A percentile compares a stretch with the other conserved stretches of the same genome.
These are phyloP conservation scores for Tricladium varicosporioides DNA, from an alignment of 2,329 filamentous ascomycete species.

Conservation along the genomic window DNA sequence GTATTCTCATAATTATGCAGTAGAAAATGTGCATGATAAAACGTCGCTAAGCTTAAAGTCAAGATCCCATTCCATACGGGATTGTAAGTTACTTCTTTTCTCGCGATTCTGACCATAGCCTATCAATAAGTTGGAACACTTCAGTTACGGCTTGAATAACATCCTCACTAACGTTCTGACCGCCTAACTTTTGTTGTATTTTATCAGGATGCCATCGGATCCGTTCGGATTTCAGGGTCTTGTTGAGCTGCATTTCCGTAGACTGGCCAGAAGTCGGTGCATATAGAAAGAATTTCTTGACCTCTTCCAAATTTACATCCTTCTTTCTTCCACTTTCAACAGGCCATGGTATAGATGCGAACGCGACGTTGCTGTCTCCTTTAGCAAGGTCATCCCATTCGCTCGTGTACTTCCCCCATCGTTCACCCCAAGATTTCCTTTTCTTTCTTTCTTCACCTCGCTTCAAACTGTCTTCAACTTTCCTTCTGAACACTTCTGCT, in stretches of 20 bases:
- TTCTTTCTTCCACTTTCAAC: constrained; percentile 56
- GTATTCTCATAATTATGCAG: neutral
- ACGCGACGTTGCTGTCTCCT: constrained; percentile 40
- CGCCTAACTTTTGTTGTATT: constrained; percentile 84
- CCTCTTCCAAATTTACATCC: constrained; percentile 53
- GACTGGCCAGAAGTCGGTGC: constrained; percentile 39
- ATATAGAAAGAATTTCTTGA: constrained; percentile 60
- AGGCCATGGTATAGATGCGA: constrained; percentile 58
- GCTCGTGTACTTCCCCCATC: constrained; percentile 63
- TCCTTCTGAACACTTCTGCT: constrained; percentile 49
- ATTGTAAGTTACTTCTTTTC: constrained; percentile 18
- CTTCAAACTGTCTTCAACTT: constrained; percentile 68
- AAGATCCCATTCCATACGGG: no score
- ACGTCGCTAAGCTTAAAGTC: neutral
- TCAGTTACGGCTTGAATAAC: constrained; percentile 80
- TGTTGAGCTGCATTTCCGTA: constrained; percentile 38
- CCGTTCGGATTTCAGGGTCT: constrained; percentile 75
- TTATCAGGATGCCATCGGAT: constrained; percentile 98
- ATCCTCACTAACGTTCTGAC: constrained; percentile 62
- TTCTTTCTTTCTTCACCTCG: constrained; percentile 60
- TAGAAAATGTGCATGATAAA: neutral
- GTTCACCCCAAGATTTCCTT: constrained; percentile 50
- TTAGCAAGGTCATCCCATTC: constrained; percentile 57
- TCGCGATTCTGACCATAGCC: constrained; percentile 63
- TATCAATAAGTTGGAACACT: constrained; percentile 88